phyloP scores from a whole-genome alignment of 1,139 yeast species.

The Suhomyces maxii region DNA sequence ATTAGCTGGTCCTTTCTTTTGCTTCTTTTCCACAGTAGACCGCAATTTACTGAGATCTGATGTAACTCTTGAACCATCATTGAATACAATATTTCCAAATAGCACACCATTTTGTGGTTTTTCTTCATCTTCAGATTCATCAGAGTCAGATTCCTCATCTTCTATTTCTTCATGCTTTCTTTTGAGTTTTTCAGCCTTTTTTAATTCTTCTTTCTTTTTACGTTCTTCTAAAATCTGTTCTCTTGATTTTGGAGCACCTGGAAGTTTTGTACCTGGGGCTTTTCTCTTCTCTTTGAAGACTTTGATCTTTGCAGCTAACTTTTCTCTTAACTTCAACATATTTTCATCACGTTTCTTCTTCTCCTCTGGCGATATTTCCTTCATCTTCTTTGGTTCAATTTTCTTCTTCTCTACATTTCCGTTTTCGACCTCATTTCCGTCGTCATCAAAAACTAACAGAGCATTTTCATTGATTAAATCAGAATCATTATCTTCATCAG shows the following conservation, averaged over 20 bases:
- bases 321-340: slow-evolving; percentile 64
- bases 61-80: slow-evolving; percentile 80
- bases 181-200: slow-evolving; percentile 20
- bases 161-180: slow-evolving; percentile 36
- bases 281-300: slow-evolving; percentile 76
- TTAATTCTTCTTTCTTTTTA: slow-evolving; percentile 43
- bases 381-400: slow-evolving; percentile 23
- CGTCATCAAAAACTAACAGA: slow-evolving; percentile 69
- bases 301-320: slow-evolving; percentile 71
- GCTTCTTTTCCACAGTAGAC: slow-evolving; percentile 47
- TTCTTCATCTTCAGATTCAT: slow-evolving; percentile 37
- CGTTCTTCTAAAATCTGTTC: slow-evolving; percentile 70
- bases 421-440: slow-evolving; percentile 60
- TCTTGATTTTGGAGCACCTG: slow-evolving; percentile 81
- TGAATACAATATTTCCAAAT: slow-evolving; percentile 80
- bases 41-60: slow-evolving; percentile 69
- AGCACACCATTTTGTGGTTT: slow-evolving; percentile 44
- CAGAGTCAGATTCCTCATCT: slow-evolving; percentile 36
- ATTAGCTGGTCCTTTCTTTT: slow-evolving; percentile 80
- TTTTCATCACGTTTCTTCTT: slow-evolving; percentile 53
- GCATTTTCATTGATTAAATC: slow-evolving; percentile 34
- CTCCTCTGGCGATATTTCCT: slow-evolving; percentile 45
- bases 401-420: slow-evolving; percentile 13
- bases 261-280: slow-evolving; percentile 81
- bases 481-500: slow-evolving; percentile 8